Conservation (phyloP, 202 grass and related monocot genomes). For the Bolboschoenoplectus hybrid region DNA sequence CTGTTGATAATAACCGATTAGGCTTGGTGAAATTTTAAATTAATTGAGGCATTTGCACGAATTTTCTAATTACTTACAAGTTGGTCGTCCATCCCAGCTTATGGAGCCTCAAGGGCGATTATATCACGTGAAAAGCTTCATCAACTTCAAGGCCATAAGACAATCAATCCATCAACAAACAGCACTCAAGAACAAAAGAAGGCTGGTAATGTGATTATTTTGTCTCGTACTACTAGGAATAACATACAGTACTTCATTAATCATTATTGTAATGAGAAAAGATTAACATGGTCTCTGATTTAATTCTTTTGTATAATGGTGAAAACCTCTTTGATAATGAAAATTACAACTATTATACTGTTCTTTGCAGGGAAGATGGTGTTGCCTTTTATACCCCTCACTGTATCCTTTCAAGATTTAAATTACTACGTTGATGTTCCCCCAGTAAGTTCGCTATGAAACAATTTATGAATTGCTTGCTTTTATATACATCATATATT, state of each 20-base stretch:
- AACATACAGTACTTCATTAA: not conserved
- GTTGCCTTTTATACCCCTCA: constrained; percentile 77
- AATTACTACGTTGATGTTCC: constrained; percentile 82
- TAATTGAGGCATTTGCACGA: not conserved
- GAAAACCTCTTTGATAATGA: not conserved
- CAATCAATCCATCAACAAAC: constrained; percentile 30
- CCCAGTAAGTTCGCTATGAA: constrained; percentile 41
- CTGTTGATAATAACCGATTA: not conserved
- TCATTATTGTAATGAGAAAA: not conserved
- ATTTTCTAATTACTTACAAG: not conserved
- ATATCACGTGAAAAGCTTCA: constrained; percentile 62
- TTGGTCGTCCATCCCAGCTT: constrained; percentile 46
- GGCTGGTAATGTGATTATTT: constrained; percentile 48
- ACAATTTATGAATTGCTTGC: not conserved
- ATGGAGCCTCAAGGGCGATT: constrained; percentile 59
- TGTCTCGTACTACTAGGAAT: not conserved
- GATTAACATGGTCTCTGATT: not conserved
- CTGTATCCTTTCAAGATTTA: constrained; percentile 74
- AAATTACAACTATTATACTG: constrained; percentile 31
- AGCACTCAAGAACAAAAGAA: constrained; percentile 35
- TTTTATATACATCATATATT: not conserved
- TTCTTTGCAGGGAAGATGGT: constrained; percentile 69
- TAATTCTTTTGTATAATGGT: not conserved
- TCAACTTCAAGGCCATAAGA: constrained; percentile 40
- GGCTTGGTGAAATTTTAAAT: constrained; percentile 18